Base-by-base conservation (phyloP, 768 basidiomycete species). In the Boletus rubropictus region DNA sequence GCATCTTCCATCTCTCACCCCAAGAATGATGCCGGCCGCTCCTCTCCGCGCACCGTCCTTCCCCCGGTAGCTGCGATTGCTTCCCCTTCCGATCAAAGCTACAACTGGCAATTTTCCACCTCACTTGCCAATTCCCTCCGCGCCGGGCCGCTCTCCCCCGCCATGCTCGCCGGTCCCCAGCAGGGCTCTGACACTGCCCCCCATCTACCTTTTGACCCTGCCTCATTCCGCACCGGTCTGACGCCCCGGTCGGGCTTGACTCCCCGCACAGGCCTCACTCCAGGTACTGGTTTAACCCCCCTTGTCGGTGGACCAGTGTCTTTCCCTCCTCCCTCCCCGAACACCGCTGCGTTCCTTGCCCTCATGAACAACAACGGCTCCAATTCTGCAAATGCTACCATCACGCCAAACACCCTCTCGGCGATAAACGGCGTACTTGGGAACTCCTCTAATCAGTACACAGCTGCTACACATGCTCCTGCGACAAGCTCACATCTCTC, bases 151-250 rank as follows among this genome's bases (percentile, higher is more conserved):
- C 83, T 98, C 45, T 92, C 89, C 5, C 95, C 95, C 25, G 93
- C 95, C 45, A 95, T 97, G 90, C 84, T 96, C 50, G 82, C 89
- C 22, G 95, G 88, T 8, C 94, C 92, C 4, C 83, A 81, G 63
- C 74, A 74, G 39, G 55, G 69, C 42, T 68, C 67, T 28, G 75
- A 58, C 62, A 57, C 60, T n/a, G 59, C 65, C 20, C 51, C 65
- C 38, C 65, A 68, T 39, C 51, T 66, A 4, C 67, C 67, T 41
- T 94, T 90, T 63, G 89, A 92, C 60, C 80, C 84, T 33, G 58
- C 77, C 54, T 69, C 75, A 35, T 82, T 90, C 71, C 81, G 90
- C 37, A 92, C 91, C 0, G 90, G 93, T 27, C 82, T 95, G 54
- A 94, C 92, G 7, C 92, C 78, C 3, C 72, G 87, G 17, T 87